Evolutionary conservation across 331 rosid genomes (phyloP).

Genomic region (Arachis monticola): DNA sequence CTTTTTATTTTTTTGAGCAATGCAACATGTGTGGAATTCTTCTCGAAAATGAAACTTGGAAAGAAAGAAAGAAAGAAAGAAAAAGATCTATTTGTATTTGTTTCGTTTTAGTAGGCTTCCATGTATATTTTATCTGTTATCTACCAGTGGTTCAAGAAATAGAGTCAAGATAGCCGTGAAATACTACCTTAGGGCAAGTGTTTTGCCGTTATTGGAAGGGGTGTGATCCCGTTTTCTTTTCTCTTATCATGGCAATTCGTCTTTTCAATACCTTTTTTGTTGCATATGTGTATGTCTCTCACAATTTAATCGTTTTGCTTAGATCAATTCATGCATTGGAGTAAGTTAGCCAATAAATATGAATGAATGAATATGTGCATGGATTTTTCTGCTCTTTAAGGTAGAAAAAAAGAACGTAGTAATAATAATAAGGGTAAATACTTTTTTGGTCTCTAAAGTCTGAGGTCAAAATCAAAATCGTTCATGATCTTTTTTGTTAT

Average conservation of each 20-base stretch:
- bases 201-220: conserved; percentile 17
- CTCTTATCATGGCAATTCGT: not conserved
- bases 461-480: too few relatives aligned
- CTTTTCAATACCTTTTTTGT: too few relatives aligned
- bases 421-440: too few relatives aligned
- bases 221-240: not conserved
- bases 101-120: conserved; percentile 37
- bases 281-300: too few relatives aligned
- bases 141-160: conserved; percentile 20
- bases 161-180: conserved; percentile 11
- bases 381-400: too few relatives aligned
- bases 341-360: too few relatives aligned
- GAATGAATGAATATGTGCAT: too few relatives aligned
- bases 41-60: conserved; percentile 29
- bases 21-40: conserved; percentile 1
- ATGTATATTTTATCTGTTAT: conserved; percentile 25
- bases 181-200: not conserved
- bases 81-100: conserved; percentile 24
- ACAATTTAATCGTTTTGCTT: too few relatives aligned
- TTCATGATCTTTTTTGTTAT: too few relatives aligned
- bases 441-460: too few relatives aligned
- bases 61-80: not conserved
- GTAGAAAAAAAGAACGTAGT: too few relatives aligned
- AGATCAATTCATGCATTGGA: too few relatives aligned
- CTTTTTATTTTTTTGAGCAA: not conserved